A percentile compares a stretch with the other conserved stretches of the same genome.
These are phyloP conservation scores for Diplotaxis tenuifolia DNA, from an alignment of 345 rosid species.

Conservation along the genomic window DNA sequence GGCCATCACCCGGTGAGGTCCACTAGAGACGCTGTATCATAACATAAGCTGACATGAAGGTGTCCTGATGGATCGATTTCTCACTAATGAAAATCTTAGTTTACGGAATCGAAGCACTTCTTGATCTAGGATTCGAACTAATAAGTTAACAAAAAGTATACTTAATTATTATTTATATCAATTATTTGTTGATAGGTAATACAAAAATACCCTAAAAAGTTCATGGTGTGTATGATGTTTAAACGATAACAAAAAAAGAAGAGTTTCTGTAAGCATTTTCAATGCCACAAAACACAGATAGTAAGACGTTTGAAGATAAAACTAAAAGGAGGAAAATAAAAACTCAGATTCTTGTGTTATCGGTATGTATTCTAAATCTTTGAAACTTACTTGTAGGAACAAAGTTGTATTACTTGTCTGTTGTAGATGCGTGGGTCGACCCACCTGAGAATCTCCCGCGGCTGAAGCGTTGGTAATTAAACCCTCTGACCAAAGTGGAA, in stretches of 20 bases:
- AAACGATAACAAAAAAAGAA: background rate
- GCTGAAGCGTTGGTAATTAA: slow-evolving; percentile 4
- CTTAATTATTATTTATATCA: background rate
- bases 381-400: slow-evolving; percentile 31
- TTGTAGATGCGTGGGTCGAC: slow-evolving; percentile 1
- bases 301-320: background rate
- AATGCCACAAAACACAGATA: background rate
- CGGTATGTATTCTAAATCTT: slow-evolving; percentile 18
- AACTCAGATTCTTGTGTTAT: background rate
- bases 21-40: too few relatives aligned
- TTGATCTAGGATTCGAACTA: background rate
- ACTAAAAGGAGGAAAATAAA: background rate
- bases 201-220: background rate
- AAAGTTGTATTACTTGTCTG: background rate
- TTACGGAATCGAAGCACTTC: background rate
- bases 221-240: background rate
- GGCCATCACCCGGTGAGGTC: too few relatives aligned
- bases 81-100: background rate
- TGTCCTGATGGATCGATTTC: background rate
- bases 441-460: slow-evolving; percentile 6
- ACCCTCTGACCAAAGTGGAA: slow-evolving; percentile 23
- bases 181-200: background rate
- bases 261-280: background rate
- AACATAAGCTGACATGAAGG: too few relatives aligned
- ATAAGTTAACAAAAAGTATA: background rate